Evolutionary conservation across 1,284 basidiomycete genomes (phyloP), one percentile per base, ranked within the genome.

Genomic region (Albatrellus sp.): DNA sequence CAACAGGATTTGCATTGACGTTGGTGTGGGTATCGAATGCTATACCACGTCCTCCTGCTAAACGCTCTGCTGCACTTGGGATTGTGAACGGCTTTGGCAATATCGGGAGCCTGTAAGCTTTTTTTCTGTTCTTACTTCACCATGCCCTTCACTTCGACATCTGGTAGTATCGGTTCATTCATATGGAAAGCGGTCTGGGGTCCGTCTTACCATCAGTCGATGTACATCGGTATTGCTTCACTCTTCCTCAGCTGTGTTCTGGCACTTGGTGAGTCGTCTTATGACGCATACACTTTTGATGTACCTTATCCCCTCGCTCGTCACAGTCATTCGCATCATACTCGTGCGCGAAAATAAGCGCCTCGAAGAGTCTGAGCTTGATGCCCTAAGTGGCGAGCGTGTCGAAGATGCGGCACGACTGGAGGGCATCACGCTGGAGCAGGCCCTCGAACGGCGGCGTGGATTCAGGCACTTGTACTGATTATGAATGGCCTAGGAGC

Each of bases 11-110:
- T 54, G 70, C 77, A 1, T 65, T 81, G 51, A 75, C 69, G 0
- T 55, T 75, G 10, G 73, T 75, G 0, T 84, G 81, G 77, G 73
- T 77, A 4, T 69, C 76, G 0, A 79, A 77, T 49, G 64, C 70
- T 0, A 62, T 83, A 44, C 73, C 79, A 3, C 67, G 80, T 7
- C 80, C 79, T 29, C 80, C 80, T 28, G 73, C 76, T 52, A 75
- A 72, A 50, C 62, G 73, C 17, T 64, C 71, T 5, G 69, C 64
- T 1, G 68, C 69, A 0, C 71, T 75, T 29, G 68, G 58, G 1
- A 58, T 65, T 33, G 61, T 66, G 4, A 68, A 68, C 46, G 64
- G 62, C 6, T 61, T 67, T 42, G 65, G 64, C 1, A 67, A 66
- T 46, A 51, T 65, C 6, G 65, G 64, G 1, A 67, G 62, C 46